A percentile compares a stretch with the other conserved stretches of the same genome.
phyloP scores from a whole-genome alignment of 2,329 filamentous ascomycete genomes.

The Fusarium coffeatum region DNA sequence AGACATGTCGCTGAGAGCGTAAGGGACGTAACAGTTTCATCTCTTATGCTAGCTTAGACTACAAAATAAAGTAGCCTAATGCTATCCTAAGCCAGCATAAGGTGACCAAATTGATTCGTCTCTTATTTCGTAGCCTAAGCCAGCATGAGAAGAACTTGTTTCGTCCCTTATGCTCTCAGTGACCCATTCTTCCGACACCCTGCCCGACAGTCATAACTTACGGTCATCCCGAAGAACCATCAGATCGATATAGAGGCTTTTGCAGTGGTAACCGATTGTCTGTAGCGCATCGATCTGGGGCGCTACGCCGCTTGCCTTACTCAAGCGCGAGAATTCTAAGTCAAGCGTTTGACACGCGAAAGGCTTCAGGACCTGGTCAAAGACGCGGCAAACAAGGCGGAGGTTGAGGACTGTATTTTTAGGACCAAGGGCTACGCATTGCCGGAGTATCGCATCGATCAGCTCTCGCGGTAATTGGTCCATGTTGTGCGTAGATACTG shows the following conservation, averaged over 20 bases:
- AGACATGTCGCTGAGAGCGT: too few species aligned
- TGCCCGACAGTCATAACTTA: slow-evolving; percentile 44
- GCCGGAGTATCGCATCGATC: slow-evolving; percentile 58
- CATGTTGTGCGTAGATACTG: slow-evolving; percentile 48
- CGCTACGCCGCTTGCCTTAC: slow-evolving; percentile 49
- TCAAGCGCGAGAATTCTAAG: slow-evolving; percentile 63
- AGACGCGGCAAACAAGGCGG: slow-evolving; percentile 62
- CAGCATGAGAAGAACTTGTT: too few species aligned
- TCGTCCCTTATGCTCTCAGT: too few species aligned
- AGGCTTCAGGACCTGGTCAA: slow-evolving; percentile 60
- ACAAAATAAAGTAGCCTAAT: too few species aligned
- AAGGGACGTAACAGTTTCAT: too few species aligned
- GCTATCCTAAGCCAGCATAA: too few species aligned
- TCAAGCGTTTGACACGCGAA: slow-evolving; percentile 60
- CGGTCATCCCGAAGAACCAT: slow-evolving; percentile 65
- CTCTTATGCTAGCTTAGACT: too few species aligned
- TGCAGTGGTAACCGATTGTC: slow-evolving; percentile 60
- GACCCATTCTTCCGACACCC: too few species aligned
- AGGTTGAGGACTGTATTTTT: slow-evolving; percentile 60
- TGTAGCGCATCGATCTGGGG: slow-evolving; percentile 56
- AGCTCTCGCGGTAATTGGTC: slow-evolving; percentile 62
- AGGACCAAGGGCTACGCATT: slow-evolving; percentile 54
- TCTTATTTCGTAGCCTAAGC: too few species aligned
- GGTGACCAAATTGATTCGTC: too few species aligned
- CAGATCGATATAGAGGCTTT: slow-evolving; percentile 63